Evolutionary conservation across 345 rosid genomes (phyloP).

Genomic region (Turritis glabra): DNA sequence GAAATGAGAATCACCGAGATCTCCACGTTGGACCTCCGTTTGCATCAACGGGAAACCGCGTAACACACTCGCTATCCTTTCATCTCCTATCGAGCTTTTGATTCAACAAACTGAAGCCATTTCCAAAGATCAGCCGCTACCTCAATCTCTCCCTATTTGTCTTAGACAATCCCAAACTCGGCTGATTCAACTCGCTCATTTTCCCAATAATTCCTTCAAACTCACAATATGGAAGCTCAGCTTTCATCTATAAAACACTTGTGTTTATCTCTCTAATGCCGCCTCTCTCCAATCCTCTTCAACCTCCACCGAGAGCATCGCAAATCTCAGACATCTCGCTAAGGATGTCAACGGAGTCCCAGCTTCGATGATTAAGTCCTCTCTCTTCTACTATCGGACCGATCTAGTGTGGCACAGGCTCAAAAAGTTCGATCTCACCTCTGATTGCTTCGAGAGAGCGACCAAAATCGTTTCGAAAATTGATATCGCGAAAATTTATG

Average conservation of each 20-base stretch:
- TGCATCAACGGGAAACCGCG: slow-evolving; percentile 21
- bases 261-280: slow-evolving; percentile 80
- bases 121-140: slow-evolving; percentile 38
- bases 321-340: slow-evolving; percentile 71
- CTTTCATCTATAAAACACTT: slow-evolving; percentile 93
- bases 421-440: slow-evolving; percentile 68
- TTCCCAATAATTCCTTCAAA: slow-evolving; percentile 58
- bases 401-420: slow-evolving; percentile 71
- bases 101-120: slow-evolving; percentile 62
- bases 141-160: slow-evolving; percentile 52
- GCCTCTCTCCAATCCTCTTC: slow-evolving; percentile 47
- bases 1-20: slow-evolving; percentile 85
- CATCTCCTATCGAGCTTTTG: slow-evolving; percentile 59
- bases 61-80: slow-evolving; percentile 38
- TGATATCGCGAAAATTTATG: slow-evolving; percentile 50
- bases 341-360: slow-evolving; percentile 66
- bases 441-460: slow-evolving; percentile 83
- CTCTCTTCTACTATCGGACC: slow-evolving; percentile 79
- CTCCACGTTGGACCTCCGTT: slow-evolving; percentile 61
- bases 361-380: slow-evolving; percentile 66
- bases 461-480: slow-evolving; percentile 69
- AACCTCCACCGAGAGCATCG: slow-evolving; percentile 41
- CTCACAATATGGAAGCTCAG: slow-evolving; percentile 88
- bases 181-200: slow-evolving; percentile 59
- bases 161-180: slow-evolving; percentile 56